Evolutionary conservation across 1,139 yeast species (phyloP).

Genomic region (Yamadazyma conglobata): DNA sequence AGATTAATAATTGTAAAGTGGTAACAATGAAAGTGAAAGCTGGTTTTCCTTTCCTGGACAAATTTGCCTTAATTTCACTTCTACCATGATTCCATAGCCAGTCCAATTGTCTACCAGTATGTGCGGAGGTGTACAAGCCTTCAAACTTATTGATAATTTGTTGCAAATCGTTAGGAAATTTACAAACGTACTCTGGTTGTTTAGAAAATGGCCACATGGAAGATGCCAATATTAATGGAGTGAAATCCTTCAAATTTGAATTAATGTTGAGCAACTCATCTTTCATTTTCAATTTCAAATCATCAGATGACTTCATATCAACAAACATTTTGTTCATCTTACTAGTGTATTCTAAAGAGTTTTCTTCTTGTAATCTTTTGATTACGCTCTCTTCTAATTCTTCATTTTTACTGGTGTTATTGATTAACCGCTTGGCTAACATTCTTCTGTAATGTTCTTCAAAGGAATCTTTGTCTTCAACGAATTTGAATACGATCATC

Average conservation of each 20-base stretch:
- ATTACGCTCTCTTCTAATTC: conserved; percentile 85
- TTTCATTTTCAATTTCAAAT: conserved; percentile 65
- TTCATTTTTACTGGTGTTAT: conserved; percentile 77
- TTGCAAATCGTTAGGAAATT: conserved; percentile 51
- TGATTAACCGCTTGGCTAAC: conserved; percentile 84
- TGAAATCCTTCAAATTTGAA: conserved; percentile 55
- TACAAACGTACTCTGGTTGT: conserved; percentile 39
- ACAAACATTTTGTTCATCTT: conserved; percentile 96
- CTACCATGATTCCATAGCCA: conserved; percentile 97
- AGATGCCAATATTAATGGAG: conserved; percentile 78
- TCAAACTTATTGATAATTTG: conserved; percentile 66
- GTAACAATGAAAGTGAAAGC: conserved; percentile 82
- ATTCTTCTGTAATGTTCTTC: conserved; percentile 89
- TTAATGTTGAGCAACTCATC: conserved; percentile 37
- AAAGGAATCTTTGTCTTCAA: conserved; percentile 93
- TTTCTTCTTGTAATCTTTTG: conserved; percentile 82
- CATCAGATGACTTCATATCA: conserved; percentile 85
- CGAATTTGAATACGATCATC: conserved; percentile 81
- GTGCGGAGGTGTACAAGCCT: conserved; percentile 67
- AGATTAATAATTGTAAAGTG: conserved; percentile 80
- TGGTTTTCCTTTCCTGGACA: conserved; percentile 77
- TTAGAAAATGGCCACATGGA: conserved; percentile 83
- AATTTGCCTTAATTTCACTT: conserved; percentile 88
- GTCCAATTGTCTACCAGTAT: conserved; percentile 82
- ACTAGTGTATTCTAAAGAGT: conserved; percentile 88